Conservation (phyloP, 768 basidiomycete genomes). For the Amanita exitialis region DNA sequence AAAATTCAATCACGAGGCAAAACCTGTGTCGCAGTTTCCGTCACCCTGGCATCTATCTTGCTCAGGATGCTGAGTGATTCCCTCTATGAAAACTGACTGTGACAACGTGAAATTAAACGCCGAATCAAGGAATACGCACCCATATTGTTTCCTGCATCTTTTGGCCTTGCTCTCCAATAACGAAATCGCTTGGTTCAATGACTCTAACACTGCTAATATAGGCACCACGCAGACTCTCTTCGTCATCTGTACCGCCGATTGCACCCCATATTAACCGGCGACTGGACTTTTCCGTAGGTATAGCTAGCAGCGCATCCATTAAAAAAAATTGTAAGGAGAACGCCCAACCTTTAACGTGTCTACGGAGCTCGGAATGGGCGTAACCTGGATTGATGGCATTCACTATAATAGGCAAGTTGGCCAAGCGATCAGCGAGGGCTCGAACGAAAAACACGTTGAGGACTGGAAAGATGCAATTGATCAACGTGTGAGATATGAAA, state of each 20-base stretch:
- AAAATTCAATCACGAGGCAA: not conserved
- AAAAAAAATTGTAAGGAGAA: slow-evolving; percentile 10
- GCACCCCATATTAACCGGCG: slow-evolving; percentile 25
- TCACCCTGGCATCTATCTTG: slow-evolving; percentile 5
- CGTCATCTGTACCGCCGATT: slow-evolving; percentile 15
- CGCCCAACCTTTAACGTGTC: slow-evolving; percentile 14
- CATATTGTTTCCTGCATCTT: slow-evolving; percentile 21
- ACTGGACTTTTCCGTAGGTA: slow-evolving; percentile 26
- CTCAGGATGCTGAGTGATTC: slow-evolving; percentile 3
- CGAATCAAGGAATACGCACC: slow-evolving; percentile 15
- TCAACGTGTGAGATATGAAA: not conserved
- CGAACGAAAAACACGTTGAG: slow-evolving; percentile 30
- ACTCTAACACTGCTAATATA: slow-evolving; percentile 17
- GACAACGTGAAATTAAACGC: not conserved
- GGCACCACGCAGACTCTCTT: slow-evolving; percentile 19
- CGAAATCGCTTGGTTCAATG: slow-evolving; percentile 23
- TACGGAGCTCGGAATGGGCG: slow-evolving; percentile 26
- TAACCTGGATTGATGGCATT: slow-evolving; percentile 31
- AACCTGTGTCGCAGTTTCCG: not conserved
- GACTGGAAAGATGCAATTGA: slow-evolving; percentile 16
- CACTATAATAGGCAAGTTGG: slow-evolving; percentile 19
- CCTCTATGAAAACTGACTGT: not conserved
- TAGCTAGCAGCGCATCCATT: slow-evolving; percentile 22
- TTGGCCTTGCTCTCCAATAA: slow-evolving; percentile 21
- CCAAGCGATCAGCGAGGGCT: slow-evolving; percentile 21